These are phyloP conservation scores for Thermothelomyces thermophilus DNA, from an alignment of 2,329 filamentous ascomycete genomes.

Conservation along the genomic window DNA sequence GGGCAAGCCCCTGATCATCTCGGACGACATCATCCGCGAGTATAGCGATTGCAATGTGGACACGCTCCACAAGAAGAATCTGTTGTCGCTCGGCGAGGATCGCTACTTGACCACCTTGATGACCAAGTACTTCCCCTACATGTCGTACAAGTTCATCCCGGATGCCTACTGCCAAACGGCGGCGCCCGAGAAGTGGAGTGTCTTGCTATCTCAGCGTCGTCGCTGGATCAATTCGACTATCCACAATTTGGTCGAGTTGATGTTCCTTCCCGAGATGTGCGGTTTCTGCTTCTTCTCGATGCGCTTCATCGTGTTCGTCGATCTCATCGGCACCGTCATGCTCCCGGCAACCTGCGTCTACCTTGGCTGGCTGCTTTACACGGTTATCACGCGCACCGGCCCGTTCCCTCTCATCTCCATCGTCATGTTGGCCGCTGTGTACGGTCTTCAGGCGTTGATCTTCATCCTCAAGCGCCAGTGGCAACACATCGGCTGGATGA, in stretches of 20 bases:
- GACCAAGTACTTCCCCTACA: slow-evolving; percentile 93
- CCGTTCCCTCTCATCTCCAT: slow-evolving; percentile 83
- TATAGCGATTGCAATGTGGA: slow-evolving; percentile 87
- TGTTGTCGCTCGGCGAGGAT: slow-evolving; percentile 91
- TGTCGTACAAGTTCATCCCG: slow-evolving; percentile 93
- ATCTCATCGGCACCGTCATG: slow-evolving; percentile 87
- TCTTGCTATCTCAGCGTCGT: slow-evolving; percentile 93
- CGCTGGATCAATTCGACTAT: slow-evolving; percentile 99
- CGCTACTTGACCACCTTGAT: slow-evolving; percentile 94
- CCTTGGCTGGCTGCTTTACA: slow-evolving; percentile 80
- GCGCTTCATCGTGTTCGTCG: slow-evolving; percentile 92
- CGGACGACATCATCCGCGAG: slow-evolving; percentile 78
- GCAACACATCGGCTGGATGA: slow-evolving; percentile 99
- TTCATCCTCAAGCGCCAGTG: slow-evolving; percentile 96
- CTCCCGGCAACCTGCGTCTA: slow-evolving; percentile 85
- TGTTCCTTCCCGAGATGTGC: slow-evolving; percentile 87
- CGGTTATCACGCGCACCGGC: slow-evolving; percentile 59
- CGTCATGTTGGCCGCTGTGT: slow-evolving; percentile 81
- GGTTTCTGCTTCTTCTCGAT: slow-evolving; percentile 99
- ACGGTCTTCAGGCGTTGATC: slow-evolving; percentile 91
- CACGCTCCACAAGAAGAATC: slow-evolving; percentile 94
- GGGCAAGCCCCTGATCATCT: slow-evolving; percentile 89
- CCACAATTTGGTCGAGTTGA: slow-evolving; percentile 88
- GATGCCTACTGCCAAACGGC: slow-evolving; percentile 92
- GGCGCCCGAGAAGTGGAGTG: slow-evolving; percentile 88